These are phyloP conservation scores for Aspergillus sergii DNA, from an alignment of 2,329 filamentous ascomycete genomes.

Conservation along the genomic window DNA sequence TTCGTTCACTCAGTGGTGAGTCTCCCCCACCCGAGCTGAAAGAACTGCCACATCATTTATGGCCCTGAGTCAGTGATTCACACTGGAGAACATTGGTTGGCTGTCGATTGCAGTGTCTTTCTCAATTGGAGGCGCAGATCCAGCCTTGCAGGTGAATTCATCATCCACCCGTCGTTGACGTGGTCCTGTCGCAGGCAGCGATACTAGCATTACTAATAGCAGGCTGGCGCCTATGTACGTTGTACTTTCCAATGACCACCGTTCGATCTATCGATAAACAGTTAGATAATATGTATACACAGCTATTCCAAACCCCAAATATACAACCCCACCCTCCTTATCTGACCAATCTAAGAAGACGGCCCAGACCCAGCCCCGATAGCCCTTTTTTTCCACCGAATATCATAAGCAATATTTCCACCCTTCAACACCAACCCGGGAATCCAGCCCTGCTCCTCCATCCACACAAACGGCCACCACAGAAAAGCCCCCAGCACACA, in stretches of 20 bases:
- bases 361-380: neutral
- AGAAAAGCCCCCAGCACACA: constrained; percentile 63
- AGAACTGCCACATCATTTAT: neutral
- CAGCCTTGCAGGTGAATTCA: neutral
- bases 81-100: neutral
- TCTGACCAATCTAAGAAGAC: neutral
- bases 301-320: neutral
- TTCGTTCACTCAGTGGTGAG: neutral
- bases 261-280: neutral
- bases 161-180: neutral
- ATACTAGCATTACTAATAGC: neutral
- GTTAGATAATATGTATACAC: neutral
- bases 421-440: constrained; percentile 24
- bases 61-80: neutral
- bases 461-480: constrained; percentile 54
- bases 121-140: neutral
- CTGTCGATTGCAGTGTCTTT: neutral
- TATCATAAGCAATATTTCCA: constrained; percentile 28
- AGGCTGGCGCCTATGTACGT: neutral
- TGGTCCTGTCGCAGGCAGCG: neutral
- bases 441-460: constrained; percentile 47
- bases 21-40: neutral
- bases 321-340: neutral
- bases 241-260: neutral
- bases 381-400: constrained; percentile 12